A percentile compares a stretch with the other conserved stretches of the same genome.
Evolutionary conservation across 305 asterid species (phyloP).

Genomic region (Nicotiana rustica): DNA sequence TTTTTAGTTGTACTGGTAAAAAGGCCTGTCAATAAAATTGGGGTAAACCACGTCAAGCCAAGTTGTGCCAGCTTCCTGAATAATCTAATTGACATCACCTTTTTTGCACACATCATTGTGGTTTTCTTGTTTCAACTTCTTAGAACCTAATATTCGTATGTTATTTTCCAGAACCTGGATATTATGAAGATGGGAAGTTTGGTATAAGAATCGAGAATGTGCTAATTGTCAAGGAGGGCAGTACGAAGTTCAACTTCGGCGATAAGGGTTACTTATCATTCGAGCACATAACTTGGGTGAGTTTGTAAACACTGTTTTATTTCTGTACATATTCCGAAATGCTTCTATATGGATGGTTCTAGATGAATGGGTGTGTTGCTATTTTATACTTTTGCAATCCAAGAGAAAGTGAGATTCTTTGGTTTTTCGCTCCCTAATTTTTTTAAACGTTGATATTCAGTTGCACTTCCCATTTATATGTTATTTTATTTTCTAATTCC

Average conservation of each 20-base stretch:
- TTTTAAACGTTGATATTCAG: not conserved
- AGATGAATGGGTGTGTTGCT: conserved; percentile 21
- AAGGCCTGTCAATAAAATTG: not conserved
- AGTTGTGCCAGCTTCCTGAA: conserved; percentile 15
- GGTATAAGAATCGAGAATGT: conserved; percentile 97
- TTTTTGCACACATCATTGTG: not conserved
- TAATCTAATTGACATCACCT: not conserved
- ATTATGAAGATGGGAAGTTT: conserved; percentile 93
- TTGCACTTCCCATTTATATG: not conserved
- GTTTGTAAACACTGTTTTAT: conserved; percentile 20
- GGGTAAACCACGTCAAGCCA: not conserved
- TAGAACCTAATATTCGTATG: conserved; percentile 35
- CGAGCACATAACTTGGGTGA: conserved; percentile 42
- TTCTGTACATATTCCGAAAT: not conserved
- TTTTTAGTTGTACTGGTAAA: not conserved
- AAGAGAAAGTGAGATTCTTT: conserved; percentile 11
- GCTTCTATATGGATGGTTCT: not conserved
- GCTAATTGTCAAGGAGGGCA: conserved; percentile 78
- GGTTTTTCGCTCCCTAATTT: not conserved
- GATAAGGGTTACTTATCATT: conserved; percentile 76
- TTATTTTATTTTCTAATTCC: not conserved
- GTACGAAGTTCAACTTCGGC: conserved; percentile 86
- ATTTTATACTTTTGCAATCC: conserved; percentile 18
- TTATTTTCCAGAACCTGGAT: conserved; percentile 85
- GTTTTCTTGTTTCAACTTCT: conserved; percentile 12